Percentiles rank a stretch among this genome's conserved stretches.
Evolutionary conservation across 2,329 filamentous ascomycete genomes (phyloP).

Genomic region (Colletotrichum gigasporum): DNA sequence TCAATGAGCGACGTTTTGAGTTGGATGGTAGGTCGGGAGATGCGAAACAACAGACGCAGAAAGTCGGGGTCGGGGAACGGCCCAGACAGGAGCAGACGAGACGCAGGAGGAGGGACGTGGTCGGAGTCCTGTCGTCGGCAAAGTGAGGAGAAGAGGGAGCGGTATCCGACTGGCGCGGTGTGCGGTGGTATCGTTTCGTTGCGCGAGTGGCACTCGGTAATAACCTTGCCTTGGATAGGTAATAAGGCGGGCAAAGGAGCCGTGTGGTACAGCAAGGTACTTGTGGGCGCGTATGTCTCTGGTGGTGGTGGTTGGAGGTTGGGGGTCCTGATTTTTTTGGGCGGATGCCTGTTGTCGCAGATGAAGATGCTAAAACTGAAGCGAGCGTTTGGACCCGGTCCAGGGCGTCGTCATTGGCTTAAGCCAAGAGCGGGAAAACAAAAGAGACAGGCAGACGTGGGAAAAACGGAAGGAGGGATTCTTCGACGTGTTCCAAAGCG

Average conservation of each 20-base stretch:
- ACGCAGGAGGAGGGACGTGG: constrained; percentile 16
- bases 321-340: constrained; percentile 14
- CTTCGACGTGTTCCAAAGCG: background rate
- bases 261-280: background rate
- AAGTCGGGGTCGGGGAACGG: constrained; percentile 2
- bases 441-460: background rate
- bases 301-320: constrained; percentile 3
- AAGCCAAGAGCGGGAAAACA: constrained; percentile 9
- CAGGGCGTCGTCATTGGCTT: constrained; percentile 26
- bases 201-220: constrained; percentile 4
- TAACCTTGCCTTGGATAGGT: constrained; percentile 4
- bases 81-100: constrained; percentile 22
- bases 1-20: constrained; percentile 11
- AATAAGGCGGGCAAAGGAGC: background rate
- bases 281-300: background rate
- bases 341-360: constrained; percentile 30
- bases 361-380: constrained; percentile 33
- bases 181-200: constrained; percentile 6
- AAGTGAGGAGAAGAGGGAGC: constrained; percentile 19
- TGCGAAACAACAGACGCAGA: constrained; percentile 26
- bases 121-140: background rate
- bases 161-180: constrained; percentile 18
- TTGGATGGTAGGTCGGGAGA: constrained; percentile 8
- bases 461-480: background rate
- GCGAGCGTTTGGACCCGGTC: constrained; percentile 30